phyloP scores from a whole-genome alignment of 352 stramenopile genomes.

The Halophytophthora polymorphica region DNA sequence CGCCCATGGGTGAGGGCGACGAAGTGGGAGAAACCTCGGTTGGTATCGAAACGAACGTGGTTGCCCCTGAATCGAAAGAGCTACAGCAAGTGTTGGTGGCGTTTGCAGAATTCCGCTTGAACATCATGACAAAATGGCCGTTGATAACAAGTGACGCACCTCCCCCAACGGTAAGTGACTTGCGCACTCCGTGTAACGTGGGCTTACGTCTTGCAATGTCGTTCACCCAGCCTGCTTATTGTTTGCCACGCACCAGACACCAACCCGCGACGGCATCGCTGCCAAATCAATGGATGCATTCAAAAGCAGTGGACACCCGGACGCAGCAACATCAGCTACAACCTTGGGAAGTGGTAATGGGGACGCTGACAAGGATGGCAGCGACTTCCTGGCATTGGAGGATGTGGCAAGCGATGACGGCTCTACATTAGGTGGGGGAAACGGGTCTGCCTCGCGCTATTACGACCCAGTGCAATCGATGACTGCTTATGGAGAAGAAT shows the following conservation, averaged over 20 bases:
- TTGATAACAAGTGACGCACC: slow-evolving; percentile 22
- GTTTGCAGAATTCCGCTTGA: slow-evolving; percentile 36
- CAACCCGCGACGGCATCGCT: too few relatives aligned
- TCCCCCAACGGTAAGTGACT: slow-evolving; percentile 20
- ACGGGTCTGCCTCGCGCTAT: slow-evolving; percentile 25
- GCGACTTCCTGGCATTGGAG: slow-evolving; percentile 4
- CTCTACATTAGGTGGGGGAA: background rate
- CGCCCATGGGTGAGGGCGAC: background rate
- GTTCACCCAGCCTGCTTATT: too few relatives aligned
- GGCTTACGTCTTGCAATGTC: too few relatives aligned
- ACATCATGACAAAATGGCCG: slow-evolving; percentile 41
- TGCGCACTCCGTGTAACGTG: background rate
- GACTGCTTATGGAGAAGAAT: slow-evolving; percentile 11
- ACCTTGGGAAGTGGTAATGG: background rate
- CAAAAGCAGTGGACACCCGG: too few relatives aligned
- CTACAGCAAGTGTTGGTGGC: slow-evolving; percentile 29
- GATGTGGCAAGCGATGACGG: background rate
- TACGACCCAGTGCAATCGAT: slow-evolving; percentile 21
- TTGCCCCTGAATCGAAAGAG: slow-evolving; percentile 18
- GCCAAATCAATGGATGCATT: too few relatives aligned
- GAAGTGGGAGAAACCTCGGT: background rate
- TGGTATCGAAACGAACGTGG: slow-evolving; percentile 6
- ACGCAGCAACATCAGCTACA: too few relatives aligned
- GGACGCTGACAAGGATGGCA: background rate
- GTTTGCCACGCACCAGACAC: too few relatives aligned